Evolutionary conservation across 768 basidiomycete genomes (phyloP).

Genomic region (Tulasnella sp.): DNA sequence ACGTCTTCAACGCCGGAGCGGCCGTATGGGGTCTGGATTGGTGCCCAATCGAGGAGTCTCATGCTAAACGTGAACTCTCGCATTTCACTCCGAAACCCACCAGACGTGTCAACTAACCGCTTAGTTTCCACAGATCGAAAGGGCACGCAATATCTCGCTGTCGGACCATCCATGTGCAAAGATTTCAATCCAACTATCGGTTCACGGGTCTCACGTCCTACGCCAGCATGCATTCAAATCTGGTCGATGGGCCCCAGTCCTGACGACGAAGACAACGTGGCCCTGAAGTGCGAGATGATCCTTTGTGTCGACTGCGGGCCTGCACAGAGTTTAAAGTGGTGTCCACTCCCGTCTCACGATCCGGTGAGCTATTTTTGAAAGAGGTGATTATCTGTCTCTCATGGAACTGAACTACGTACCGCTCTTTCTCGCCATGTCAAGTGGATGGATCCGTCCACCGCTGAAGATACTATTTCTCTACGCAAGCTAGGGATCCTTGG

Average conservation of each 20-base stretch:
- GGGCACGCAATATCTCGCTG: constrained; percentile 68
- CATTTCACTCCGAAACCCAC: not conserved
- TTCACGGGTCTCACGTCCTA: constrained; percentile 43
- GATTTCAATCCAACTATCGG: constrained; percentile 60
- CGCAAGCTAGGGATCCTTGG: constrained; percentile 75
- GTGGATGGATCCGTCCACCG: constrained; percentile 21
- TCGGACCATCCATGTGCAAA: constrained; percentile 60
- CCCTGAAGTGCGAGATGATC: constrained; percentile 70
- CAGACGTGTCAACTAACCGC: not conserved
- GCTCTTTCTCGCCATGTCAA: too few relatives aligned
- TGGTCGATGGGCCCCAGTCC: constrained; percentile 47
- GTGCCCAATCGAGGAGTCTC: constrained; percentile 68
- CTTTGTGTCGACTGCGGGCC: constrained; percentile 75
- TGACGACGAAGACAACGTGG: not conserved
- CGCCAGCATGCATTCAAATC: constrained; percentile 68
- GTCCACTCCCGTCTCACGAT: constrained; percentile 78
- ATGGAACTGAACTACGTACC: too few relatives aligned
- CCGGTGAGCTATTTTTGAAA: constrained; percentile 26
- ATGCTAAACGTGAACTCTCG: constrained; percentile 39
- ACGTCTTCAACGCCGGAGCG: constrained; percentile 78
- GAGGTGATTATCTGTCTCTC: constrained; percentile 25
- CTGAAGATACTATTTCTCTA: not conserved
- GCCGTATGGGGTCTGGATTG: constrained; percentile 89
- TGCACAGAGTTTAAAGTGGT: constrained; percentile 81
- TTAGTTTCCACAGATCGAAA: constrained; percentile 28